Conservation (phyloP, 352 stramenopile genomes). For the Peronosclerospora sorghi region DNA sequence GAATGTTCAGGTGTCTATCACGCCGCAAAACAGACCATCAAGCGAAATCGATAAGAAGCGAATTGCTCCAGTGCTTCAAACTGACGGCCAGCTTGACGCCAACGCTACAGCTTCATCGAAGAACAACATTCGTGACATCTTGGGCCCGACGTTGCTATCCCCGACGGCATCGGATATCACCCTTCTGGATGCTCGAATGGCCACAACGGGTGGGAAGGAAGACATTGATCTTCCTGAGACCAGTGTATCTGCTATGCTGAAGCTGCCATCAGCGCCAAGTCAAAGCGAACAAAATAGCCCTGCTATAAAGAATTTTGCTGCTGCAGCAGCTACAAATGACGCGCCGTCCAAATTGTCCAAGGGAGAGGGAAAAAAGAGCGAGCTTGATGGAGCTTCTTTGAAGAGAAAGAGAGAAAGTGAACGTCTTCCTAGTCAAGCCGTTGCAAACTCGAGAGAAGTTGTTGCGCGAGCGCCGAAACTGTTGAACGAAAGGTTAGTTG, state of each 20-base stretch:
- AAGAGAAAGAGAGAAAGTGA: slow-evolving; percentile 67
- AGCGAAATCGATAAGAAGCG: slow-evolving; percentile 60
- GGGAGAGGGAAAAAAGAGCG: slow-evolving; percentile 25
- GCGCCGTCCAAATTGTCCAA: slow-evolving; percentile 8
- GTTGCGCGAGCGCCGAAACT: slow-evolving; percentile 34
- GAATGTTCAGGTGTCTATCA: background rate
- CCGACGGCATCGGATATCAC: slow-evolving; percentile 36
- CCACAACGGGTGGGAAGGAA: slow-evolving; percentile 16
- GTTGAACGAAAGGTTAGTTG: slow-evolving; percentile 41
- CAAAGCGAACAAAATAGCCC: slow-evolving; percentile 3
- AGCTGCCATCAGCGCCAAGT: slow-evolving; percentile 1
- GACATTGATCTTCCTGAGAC: slow-evolving; percentile 14
- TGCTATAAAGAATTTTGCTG: slow-evolving; percentile 5
- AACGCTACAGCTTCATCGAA: slow-evolving; percentile 48
- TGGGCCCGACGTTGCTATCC: slow-evolving; percentile 42
- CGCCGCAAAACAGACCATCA: slow-evolving; percentile 8
- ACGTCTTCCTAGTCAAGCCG: slow-evolving; percentile 7
- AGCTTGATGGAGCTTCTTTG: slow-evolving; percentile 18
- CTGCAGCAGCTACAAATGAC: slow-evolving; percentile 2
- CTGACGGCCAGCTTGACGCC: slow-evolving; percentile 2
- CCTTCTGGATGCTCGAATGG: slow-evolving; percentile 50
- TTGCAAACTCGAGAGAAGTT: slow-evolving; percentile 51
- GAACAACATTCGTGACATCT: slow-evolving; percentile 77
- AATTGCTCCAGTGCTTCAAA: slow-evolving; percentile 42
- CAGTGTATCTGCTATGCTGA: slow-evolving; percentile 12